These are phyloP conservation scores for Aspergillus diversus DNA, from an alignment of 495 filamentous ascomycete genomes.

Conservation along the genomic window DNA sequence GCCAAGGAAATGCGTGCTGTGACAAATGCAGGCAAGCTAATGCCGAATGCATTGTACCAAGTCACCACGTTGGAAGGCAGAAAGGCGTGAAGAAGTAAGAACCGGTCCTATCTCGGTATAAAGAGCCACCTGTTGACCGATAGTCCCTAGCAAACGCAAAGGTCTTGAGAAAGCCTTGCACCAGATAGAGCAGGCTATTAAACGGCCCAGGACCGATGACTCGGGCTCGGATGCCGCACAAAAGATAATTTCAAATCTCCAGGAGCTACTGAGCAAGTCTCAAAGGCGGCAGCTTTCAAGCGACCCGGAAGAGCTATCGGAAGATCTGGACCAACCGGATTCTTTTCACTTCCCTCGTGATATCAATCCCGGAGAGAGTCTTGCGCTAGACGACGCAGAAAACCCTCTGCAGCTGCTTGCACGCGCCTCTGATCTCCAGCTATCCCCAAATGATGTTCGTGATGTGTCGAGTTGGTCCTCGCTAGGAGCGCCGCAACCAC, in stretches of 20 bases:
- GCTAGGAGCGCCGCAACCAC: conserved; percentile 19
- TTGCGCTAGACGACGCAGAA: conserved; percentile 71
- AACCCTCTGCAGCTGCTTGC: conserved; percentile 74
- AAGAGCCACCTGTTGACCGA: conserved; percentile 9
- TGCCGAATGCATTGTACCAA: conserved; percentile 65
- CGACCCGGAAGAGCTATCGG: conserved; percentile 33
- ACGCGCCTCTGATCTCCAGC: conserved; percentile 67
- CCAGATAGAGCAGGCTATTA: conserved; percentile 73
- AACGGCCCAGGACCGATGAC: conserved; percentile 56
- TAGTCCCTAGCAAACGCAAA: conserved; percentile 62
- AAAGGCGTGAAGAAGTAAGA: conserved; percentile 77
- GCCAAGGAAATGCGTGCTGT: conserved; percentile 52
- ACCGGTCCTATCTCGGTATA: neutral
- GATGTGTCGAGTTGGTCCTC: conserved; percentile 25
- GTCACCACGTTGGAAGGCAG: conserved; percentile 70
- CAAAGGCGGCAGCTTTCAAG: conserved; percentile 41
- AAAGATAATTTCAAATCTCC: conserved; percentile 58
- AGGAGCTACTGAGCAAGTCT: conserved; percentile 55
- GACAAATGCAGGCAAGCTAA: conserved; percentile 63
- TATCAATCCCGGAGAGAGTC: conserved; percentile 46
- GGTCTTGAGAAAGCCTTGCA: conserved; percentile 73
- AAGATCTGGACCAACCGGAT: conserved; percentile 31
- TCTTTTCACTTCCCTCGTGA: conserved; percentile 33
- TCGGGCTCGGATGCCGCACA: conserved; percentile 52
- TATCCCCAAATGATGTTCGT: conserved; percentile 46